Conservation (phyloP, 495 filamentous ascomycete species). For the Aspergillus sparsus region DNA sequence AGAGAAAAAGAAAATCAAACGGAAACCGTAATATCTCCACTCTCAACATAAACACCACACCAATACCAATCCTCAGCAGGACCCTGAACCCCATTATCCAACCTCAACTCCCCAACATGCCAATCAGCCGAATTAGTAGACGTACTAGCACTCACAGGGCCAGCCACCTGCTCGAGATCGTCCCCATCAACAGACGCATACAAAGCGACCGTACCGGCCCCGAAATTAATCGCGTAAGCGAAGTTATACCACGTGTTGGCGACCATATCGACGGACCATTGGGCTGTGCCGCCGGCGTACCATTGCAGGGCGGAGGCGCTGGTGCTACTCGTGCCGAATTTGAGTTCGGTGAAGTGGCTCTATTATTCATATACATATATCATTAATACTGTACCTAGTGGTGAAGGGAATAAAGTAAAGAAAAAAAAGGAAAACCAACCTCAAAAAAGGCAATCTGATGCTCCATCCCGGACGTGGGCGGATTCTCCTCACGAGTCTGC, state of each 20-base stretch:
- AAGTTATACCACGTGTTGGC: conserved; percentile 72
- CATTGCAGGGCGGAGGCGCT: conserved; percentile 55
- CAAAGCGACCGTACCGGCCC: conserved; percentile 59
- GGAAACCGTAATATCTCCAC: conserved; percentile 27
- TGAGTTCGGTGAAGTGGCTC: conserved; percentile 75
- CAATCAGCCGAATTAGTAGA: conserved; percentile 71
- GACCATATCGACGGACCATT: conserved; percentile 54
- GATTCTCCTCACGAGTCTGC: conserved; percentile 57
- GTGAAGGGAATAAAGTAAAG: background rate
- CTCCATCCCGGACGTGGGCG: conserved; percentile 61
- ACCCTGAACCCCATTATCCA: conserved; percentile 58
- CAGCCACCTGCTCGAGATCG: conserved; percentile 56
- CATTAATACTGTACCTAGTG: conserved; percentile 2
- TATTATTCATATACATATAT: conserved; percentile 29
- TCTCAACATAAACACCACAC: conserved; percentile 71
- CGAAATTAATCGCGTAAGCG: conserved; percentile 66
- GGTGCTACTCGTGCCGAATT: conserved; percentile 59
- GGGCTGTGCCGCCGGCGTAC: conserved; percentile 51
- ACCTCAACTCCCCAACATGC: conserved; percentile 71
- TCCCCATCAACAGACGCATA: conserved; percentile 66
- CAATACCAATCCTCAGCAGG: conserved; percentile 69
- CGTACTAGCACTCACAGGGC: conserved; percentile 57
- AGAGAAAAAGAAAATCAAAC: conserved; percentile 4
- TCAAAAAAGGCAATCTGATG: conserved; percentile 75
- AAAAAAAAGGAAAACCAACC: conserved; percentile 6